phyloP scores from a whole-genome alignment of 257 asterid species.

The Solanum habrochaites region DNA sequence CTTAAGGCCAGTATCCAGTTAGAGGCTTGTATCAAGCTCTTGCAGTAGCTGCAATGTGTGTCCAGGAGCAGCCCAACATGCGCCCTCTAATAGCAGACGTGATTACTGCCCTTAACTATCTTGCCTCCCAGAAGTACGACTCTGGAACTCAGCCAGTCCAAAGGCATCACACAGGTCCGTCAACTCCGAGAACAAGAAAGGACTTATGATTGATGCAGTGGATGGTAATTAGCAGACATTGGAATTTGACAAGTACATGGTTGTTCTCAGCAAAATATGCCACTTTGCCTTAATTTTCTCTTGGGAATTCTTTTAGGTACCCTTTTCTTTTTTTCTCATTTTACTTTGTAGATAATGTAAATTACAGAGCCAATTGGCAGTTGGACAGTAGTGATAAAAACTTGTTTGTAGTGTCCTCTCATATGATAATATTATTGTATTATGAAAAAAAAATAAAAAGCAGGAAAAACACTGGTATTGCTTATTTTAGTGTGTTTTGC shows the following conservation, averaged over 20 bases:
- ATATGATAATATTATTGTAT: background rate
- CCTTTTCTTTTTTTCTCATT: background rate
- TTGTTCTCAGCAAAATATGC: background rate
- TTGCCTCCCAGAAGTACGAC: slow-evolving; percentile 46
- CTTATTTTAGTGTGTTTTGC: background rate
- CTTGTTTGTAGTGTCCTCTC: background rate
- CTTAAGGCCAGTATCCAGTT: slow-evolving; percentile 40
- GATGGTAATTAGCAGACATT: background rate
- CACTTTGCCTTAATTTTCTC: background rate
- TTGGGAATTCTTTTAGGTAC: background rate
- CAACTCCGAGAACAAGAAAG: slow-evolving; percentile 47
- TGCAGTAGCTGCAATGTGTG: slow-evolving; percentile 57
- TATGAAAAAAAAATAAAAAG: background rate
- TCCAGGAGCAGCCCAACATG: slow-evolving; percentile 49
- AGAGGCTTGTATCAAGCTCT: slow-evolving; percentile 46
- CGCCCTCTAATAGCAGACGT: slow-evolving; percentile 64
- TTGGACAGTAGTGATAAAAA: background rate
- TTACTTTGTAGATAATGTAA: background rate
- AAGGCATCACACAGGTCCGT: slow-evolving; percentile 27
- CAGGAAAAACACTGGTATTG: background rate
- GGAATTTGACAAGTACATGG: background rate
- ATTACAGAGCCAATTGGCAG: background rate
- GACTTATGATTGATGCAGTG: slow-evolving; percentile 3
- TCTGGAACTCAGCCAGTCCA: slow-evolving; percentile 33
- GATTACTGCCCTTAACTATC: slow-evolving; percentile 53